Base-by-base conservation (phyloP, 768 basidiomycete genomes). In the Punctularia strigosozonata region DNA sequence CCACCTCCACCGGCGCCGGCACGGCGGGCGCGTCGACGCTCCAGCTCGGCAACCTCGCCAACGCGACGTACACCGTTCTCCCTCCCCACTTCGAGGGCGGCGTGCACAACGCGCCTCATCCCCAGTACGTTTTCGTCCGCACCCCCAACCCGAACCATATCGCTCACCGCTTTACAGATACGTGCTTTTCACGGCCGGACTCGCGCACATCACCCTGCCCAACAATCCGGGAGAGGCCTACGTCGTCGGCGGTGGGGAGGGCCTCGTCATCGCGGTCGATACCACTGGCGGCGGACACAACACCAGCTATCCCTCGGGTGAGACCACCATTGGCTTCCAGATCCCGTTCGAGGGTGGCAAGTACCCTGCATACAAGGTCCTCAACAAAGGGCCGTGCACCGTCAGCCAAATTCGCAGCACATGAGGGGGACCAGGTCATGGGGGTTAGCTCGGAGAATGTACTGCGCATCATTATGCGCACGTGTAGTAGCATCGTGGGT, bases 1-100 rank as follows among this genome's bases (percentile, higher is more conserved):
- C 36, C 22, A 47, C 40, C 14, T 56, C 55, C 6, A 20, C 39
- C 2, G 47, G 46, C 34, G 18, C 49, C n/a, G 54, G 55, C 31
- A 57, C 55, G 12, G 32, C 37, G 3, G 55, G 55, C 3, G 52
- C 54, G 25, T 42, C 43, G 7, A 42, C 42, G 30, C 31, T 56
- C 19, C 40, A 49, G 40, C 38, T 57, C 23, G 51, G 53, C 5
- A 36, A 40, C 30, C 32, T 54, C 26, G 40, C 52, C 20, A 54
- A 53, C 46, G 48, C 44, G 41, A 53, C 45, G n/a, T 51, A 46
- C 43, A 44, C 53, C 4, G 46, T 54, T 15, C 19, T 54, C 32
- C 53, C 72, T 3, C 68, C 72, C 0, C 46, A 66, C 15, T 73
- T 71, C 14, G 66, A 71, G 44, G 65, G 67, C 7, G 72, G 73